Base-by-base conservation (phyloP, 1,284 basidiomycete species). In the Ceratobasidium theobromae region DNA sequence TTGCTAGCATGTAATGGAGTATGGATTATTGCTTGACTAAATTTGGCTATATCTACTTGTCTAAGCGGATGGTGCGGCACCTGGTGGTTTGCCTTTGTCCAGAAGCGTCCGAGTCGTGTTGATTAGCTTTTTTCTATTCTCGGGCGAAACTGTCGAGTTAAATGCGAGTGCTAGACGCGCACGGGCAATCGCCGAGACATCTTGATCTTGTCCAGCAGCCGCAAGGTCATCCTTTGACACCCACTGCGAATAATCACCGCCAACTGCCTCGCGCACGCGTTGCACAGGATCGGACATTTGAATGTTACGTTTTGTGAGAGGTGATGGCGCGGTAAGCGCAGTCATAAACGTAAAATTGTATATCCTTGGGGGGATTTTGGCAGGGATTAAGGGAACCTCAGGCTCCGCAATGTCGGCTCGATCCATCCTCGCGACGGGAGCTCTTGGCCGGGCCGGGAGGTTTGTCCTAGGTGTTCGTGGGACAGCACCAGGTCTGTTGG, bases 221-320 rank as follows among this genome's bases (percentile, higher is more conserved):
- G 9, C 43, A 21, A 60, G n/a, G 25, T 60, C 55, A 12, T 49
- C 23, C 18, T 49, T 49, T 12, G 43, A 38, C 32, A 60, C 21
- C 55, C 55, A 60, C 16, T 32, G 12, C n/a, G 55, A 60, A 48
- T 60, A 60, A 4, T 60, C 55, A 5, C 55, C 55, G 12, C 55
- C 55, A 21, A 60, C 23, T 23, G 2, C 41, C 45, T 60, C 55
- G 43, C 40, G 55, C 23, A 60, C 30, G 16, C 32, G 55, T 35
- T 60, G 43, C n/a, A 38, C 43, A 23, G 30, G 43, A 27, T 60
- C 55, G 14, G 43, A 48, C 3, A 38, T 4, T 41, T 49, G 55
- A 43, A 16, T 38, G 1, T 11, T 16, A 11, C 14, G n/a, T 4
- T 33, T 25, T 33, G 25, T 23, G 3, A 45, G 14, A 12, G 16